Base-by-base conservation (phyloP, 2,329 filamentous ascomycete species). In the Thielaviopsis ethacetica region DNA sequence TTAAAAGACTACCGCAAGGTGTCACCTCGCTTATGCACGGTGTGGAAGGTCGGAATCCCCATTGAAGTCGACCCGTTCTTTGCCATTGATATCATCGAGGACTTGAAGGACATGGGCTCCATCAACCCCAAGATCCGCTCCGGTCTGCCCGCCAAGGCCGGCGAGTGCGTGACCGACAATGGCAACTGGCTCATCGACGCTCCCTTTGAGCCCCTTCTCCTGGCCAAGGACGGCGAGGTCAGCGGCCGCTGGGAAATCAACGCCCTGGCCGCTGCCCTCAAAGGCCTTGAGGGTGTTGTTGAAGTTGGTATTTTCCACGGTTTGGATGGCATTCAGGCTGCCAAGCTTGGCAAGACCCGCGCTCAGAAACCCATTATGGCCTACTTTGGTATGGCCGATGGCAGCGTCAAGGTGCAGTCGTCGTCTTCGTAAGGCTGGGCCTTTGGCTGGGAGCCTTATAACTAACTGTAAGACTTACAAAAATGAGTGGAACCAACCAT, bases 281-380 rank as follows among this genome's bases (percentile, higher is more conserved):
- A 77, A 64, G 86, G 95, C 63, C 84, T 86, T 1, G 57, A 60
- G 44, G 93, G 93, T 55, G 88, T 98, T 9, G 76, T 96, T 57
- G 93, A 95, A 68, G 91, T 94, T 27, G 93, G 93, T 15, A 78
- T 98, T 53, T 98, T 98, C 74, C 81, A 83, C 50, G 91, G 91
- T 3, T 68, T 83, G 66, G 91, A 91, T 62, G 91, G 91, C 0
- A 74, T 81, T 17, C 77, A 94, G 69, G 80, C 79, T 50, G 74
- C 67, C 21, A 64, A 65, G 38, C 60, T 78, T 58, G 75, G 78
- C 61, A 77, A 82, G 63, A 75, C 77, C 58, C 85, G 86, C 54
- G 90, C 88, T 0, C 89, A 96, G 73, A 95, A 91, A 73, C 93
- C 93, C 0, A 79, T 96, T 13, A 90, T 90, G 27, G 91, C 89